These are phyloP conservation scores for Lolium perenne DNA, from an alignment of 176 grass and related monocot species.

Conservation along the genomic window DNA sequence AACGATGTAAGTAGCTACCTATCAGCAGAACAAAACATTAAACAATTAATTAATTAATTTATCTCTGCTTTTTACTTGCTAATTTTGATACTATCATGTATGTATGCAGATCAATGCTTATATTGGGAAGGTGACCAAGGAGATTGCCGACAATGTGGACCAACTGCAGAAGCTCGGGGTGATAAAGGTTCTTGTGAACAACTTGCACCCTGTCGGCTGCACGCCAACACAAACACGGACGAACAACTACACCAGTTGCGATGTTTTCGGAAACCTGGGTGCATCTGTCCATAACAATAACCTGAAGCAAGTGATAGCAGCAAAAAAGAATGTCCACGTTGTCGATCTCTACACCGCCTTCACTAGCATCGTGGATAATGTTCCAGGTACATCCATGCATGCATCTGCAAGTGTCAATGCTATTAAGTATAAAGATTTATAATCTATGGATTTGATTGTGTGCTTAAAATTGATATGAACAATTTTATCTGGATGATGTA, in stretches of 20 bases:
- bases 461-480: not conserved
- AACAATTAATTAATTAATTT: too few species aligned
- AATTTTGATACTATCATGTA: too few species aligned
- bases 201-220: conserved; percentile 43
- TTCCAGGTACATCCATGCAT: not conserved
- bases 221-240: not conserved
- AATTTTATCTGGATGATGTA: too few species aligned
- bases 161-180: conserved; percentile 22
- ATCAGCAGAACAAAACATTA: too few species aligned
- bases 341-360: conserved; percentile 6
- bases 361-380: conserved; percentile 6
- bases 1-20: too few species aligned
- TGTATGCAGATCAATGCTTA: too few species aligned
- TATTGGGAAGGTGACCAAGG: too few species aligned
- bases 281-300: not conserved
- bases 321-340: not conserved
- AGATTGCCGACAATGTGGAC: not conserved
- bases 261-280: not conserved
- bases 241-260: conserved; percentile 40
- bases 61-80: too few species aligned
- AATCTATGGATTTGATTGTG: not conserved
- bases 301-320: not conserved
- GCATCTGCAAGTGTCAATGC: not conserved
- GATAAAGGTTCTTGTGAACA: conserved; percentile 44
- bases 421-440: not conserved